Evolutionary conservation across 345 rosid species (phyloP), one percentile per base, ranked within the genome.

Genomic region (Populus tremula): DNA sequence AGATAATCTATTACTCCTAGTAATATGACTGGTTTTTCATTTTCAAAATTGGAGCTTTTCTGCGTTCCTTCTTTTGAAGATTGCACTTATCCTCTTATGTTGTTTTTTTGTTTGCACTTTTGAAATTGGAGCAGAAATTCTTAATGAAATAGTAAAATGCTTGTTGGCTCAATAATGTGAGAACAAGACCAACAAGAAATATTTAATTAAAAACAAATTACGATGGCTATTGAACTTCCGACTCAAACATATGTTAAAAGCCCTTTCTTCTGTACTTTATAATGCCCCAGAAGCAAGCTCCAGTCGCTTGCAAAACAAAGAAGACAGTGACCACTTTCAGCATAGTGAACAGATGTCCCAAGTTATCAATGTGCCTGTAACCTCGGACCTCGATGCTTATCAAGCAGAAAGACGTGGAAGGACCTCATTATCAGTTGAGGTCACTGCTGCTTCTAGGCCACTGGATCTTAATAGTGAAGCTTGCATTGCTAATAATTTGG

Each of bases 401-500:
- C 74, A 73, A 80, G 73, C 35, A n/a, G 81, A 67, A 79, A 81
- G 54, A 70, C 38, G 29, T n/a, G 79, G 54, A 38, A 82, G 73
- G 66, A 70, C 77, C 16, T 7, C n/a, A 43, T 61, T 77, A 2
- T 39, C 76, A 25, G 35, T 63, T 66, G 79, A 64, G 31, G 70
- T 61, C 67, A 76, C 74, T 71, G 49, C 33, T 77, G 73, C 70
- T 49, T 38, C 82, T 16, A 71, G 21, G 54, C 62, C 78, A 56
- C 79, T 90, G 65, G 90, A 82, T 83, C 91, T 87, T 75, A 85
- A 84, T 66, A 74, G 79, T 65, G 87, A 80, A 68, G 80, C 69
- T 70, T 68, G 79, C 56, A 31, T 63, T 39, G 56, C 72, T 35
- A 49, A 66, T 72, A 50, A 63, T 43, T 80, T 79, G 17, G 67